Base-by-base conservation (phyloP, 805 yeast genomes). In the Millerago galiae region DNA sequence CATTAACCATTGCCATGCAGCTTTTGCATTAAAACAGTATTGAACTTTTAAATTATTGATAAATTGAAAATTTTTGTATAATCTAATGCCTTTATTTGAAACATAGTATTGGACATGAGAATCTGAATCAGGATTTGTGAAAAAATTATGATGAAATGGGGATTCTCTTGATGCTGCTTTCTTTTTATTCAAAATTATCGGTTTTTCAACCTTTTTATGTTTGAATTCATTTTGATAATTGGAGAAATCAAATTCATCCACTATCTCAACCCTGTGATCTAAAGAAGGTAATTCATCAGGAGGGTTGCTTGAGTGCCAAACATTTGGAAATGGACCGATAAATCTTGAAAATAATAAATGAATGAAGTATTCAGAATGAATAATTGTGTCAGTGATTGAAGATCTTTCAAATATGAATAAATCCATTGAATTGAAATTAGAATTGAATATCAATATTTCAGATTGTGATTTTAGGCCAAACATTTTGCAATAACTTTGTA, bases 61-160 rank as follows among this genome's bases (percentile, higher is more conserved):
- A 45, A 72, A 70, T 6, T 53, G 50, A 43, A 68, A 70, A 36
- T 72, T 56, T 34, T 67, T 57, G 49, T 75, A 76, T 4, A 85
- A 53, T 15, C 95, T 63, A 3, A 86, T 69, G 1, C 96, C 96
- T 10, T 61, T 65, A 18, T 64, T 53, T 0, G 90, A 75, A 5
- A 76, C 79, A 56, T 81, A 89, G 58, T 89, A 89, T 58, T 90
- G 97, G 8, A 76, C 60, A 55, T 80, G 85, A 0, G 95, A 70
- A 49, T 84, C 91, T 0, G 95, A 83, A 55, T 84, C 95, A 0
- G 97, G 97, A 53, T 90, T 90, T 4, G 91, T 80, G 64, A 88
- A 88, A 54, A 75, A 86, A 33, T 75, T 71, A 54, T 86, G 95
- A 42, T 77, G 75, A 49, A 83, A 80, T 0, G 95, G 95, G 5